A percentile compares a stretch with the other conserved stretches of the same genome.
phyloP scores from a whole-genome alignment of 192 early-diverging fungal genomes.

The Coemansia reversa region DNA sequence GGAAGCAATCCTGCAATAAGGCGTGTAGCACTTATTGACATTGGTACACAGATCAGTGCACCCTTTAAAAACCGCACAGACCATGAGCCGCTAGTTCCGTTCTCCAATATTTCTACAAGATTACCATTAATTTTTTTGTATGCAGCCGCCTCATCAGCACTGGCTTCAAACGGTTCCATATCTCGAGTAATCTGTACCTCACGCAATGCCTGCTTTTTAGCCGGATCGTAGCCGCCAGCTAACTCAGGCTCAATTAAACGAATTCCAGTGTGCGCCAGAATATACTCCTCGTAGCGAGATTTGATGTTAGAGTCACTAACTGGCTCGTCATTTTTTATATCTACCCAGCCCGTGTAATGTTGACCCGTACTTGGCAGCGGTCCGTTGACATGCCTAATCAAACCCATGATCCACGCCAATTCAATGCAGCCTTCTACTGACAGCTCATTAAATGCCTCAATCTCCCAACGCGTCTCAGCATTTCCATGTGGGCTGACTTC shows the following conservation, averaged over 20 bases:
- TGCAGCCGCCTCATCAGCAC: conserved; percentile 79
- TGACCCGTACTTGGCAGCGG: not conserved
- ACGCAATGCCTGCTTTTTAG: conserved; percentile 78
- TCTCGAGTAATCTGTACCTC: conserved; percentile 86
- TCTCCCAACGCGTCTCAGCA: conserved; percentile 91
- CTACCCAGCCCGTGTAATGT: conserved; percentile 75
- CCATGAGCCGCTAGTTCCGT: conserved; percentile 56
- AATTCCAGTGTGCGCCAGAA: conserved; percentile 63
- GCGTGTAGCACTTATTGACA: conserved; percentile 81
- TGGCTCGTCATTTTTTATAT: conserved; percentile 77
- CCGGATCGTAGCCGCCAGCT: conserved; percentile 80
- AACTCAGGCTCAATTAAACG: conserved; percentile 74
- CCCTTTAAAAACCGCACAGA: conserved; percentile 81
- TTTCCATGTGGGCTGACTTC: conserved; percentile 91
- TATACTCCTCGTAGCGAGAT: conserved; percentile 83
- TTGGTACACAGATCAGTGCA: conserved; percentile 80
- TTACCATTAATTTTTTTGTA: conserved; percentile 80
- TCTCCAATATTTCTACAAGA: conserved; percentile 61
- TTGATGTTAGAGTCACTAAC: conserved; percentile 85
- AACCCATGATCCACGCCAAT: conserved; percentile 95
- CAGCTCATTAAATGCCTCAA: conserved; percentile 77
- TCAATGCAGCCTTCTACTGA: conserved; percentile 72
- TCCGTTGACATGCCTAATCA: conserved; percentile 80
- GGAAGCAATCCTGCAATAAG: conserved; percentile 82
- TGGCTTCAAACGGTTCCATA: conserved; percentile 81